A percentile compares a stretch with the other conserved stretches of the same genome.
Evolutionary conservation across 2,329 filamentous ascomycete species (phyloP).

Genomic region (Curvularia verruculosa): DNA sequence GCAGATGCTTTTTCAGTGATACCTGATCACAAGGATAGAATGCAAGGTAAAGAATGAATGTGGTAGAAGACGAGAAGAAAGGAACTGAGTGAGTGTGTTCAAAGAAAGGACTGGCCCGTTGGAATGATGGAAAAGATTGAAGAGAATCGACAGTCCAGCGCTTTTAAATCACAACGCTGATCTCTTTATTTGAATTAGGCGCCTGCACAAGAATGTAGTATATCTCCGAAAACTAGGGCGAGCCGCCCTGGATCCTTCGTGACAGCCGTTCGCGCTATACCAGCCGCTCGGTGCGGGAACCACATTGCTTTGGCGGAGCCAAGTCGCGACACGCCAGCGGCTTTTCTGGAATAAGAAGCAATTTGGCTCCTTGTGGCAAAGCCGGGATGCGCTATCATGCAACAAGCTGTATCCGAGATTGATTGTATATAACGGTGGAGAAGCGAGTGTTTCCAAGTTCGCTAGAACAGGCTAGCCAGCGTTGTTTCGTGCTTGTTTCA

Average conservation of each 20-base stretch:
- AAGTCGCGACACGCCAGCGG: slow-evolving; percentile 12
- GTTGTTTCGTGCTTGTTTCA: slow-evolving; percentile 27
- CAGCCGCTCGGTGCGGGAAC: slow-evolving; percentile 11
- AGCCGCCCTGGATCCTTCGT: slow-evolving; percentile 26
- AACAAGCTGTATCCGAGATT: slow-evolving; percentile 29
- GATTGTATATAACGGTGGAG: slow-evolving; percentile 24
- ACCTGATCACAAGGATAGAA: slow-evolving; percentile 33
- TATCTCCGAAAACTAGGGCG: slow-evolving; percentile 23
- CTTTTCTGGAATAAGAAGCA: slow-evolving; percentile 23
- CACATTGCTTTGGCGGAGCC: slow-evolving; percentile 18
- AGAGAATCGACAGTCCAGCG: background rate
- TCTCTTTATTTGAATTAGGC: slow-evolving; percentile 25
- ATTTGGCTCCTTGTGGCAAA: slow-evolving; percentile 14
- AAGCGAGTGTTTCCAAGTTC: slow-evolving; percentile 31
- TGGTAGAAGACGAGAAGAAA: slow-evolving; percentile 5
- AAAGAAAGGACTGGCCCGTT: slow-evolving; percentile 32
- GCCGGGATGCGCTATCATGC: slow-evolving; percentile 21
- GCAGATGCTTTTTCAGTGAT: slow-evolving; percentile 16
- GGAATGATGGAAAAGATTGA: slow-evolving; percentile 18
- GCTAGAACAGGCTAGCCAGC: slow-evolving; percentile 24
- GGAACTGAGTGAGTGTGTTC: slow-evolving; percentile 24
- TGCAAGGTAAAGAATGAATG: slow-evolving; percentile 23
- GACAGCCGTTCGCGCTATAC: slow-evolving; percentile 25
- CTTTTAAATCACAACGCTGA: slow-evolving; percentile 14
- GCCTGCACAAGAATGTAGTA: slow-evolving; percentile 14